These are phyloP conservation scores for Camelina hispida DNA, from an alignment of 345 rosid species.

Conservation along the genomic window DNA sequence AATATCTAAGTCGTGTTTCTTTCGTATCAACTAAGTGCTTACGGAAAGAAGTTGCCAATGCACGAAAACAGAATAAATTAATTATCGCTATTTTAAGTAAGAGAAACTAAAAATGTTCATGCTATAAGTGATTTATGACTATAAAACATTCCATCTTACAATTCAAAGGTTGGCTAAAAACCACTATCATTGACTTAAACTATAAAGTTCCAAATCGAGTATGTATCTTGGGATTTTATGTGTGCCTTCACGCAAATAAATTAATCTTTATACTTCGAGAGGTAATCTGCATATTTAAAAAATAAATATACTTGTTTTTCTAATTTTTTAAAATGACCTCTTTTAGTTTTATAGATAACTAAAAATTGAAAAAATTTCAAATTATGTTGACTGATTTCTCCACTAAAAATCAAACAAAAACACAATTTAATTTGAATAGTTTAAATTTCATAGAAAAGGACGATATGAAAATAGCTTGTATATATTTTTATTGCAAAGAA, in stretches of 20 bases:
- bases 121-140: constrained; percentile 29
- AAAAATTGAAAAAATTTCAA: not conserved
- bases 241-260: constrained; percentile 41
- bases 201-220: constrained; percentile 14
- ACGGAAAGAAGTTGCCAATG: constrained; percentile 34
- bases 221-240: constrained; percentile 24
- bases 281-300: constrained; percentile 2
- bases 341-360: not conserved
- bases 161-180: constrained; percentile 35
- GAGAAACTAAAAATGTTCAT: constrained; percentile 8
- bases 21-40: constrained; percentile 37
- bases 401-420: no score
- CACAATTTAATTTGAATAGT: no score
- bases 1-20: constrained; percentile 41
- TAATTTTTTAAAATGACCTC: not conserved
- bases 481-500: no score
- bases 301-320: not conserved
- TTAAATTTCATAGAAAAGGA: no score
- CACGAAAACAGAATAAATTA: constrained; percentile 19
- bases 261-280: constrained; percentile 12
- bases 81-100: constrained; percentile 12
- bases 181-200: constrained; percentile 35
- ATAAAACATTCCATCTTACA: constrained; percentile 24
- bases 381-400: no score
- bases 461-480: no score